Percentiles rank a stretch among this genome's conserved stretches.
Conservation (phyloP, 2,329 filamentous ascomycete genomes). For the Talaromyces sp. region DNA sequence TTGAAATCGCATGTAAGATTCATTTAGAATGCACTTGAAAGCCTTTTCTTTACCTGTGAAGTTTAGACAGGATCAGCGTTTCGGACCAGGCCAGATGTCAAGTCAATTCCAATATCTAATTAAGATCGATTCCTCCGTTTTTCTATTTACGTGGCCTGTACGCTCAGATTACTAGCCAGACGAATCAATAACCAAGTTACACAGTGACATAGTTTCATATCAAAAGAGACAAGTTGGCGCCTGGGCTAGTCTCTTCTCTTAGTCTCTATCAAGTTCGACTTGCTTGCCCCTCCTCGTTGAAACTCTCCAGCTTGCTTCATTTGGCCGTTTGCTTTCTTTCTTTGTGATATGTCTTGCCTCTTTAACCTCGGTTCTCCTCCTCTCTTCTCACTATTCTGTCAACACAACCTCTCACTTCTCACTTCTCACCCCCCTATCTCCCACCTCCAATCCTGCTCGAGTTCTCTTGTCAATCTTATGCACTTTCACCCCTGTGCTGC, state of each 20-base stretch:
- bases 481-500: background rate
- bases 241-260: background rate
- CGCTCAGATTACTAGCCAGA: background rate
- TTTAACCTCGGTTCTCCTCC: background rate
- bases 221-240: background rate
- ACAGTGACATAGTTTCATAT: background rate
- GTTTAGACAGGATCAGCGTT: too few relatives aligned
- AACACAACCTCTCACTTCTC: background rate
- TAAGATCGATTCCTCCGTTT: background rate
- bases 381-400: background rate
- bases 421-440: too few relatives aligned
- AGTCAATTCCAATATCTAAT: too few relatives aligned
- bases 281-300: background rate
- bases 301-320: background rate
- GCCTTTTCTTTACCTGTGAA: too few relatives aligned
- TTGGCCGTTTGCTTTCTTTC: background rate
- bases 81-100: too few relatives aligned
- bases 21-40: background rate
- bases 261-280: background rate
- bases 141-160: background rate
- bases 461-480: background rate
- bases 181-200: background rate
- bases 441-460: background rate
- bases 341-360: background rate
- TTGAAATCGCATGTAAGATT: background rate